Evolutionary conservation across 768 basidiomycete species (phyloP).

Genomic region (Boletus tylopilopsis): DNA sequence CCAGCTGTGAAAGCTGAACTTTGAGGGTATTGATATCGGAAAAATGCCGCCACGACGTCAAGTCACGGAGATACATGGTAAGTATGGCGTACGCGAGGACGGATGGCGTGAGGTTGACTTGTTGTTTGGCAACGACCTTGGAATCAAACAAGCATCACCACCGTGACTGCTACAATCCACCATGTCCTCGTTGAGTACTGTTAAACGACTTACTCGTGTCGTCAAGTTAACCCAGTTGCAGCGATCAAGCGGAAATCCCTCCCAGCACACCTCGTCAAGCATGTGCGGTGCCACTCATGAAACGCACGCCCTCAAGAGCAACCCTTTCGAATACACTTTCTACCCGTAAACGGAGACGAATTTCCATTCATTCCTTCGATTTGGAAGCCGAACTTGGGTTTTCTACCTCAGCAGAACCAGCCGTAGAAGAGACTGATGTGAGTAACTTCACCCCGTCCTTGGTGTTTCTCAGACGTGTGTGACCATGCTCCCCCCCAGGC

Average conservation of each 20-base stretch:
- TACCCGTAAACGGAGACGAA: slow-evolving; percentile 37
- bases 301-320: slow-evolving; percentile 36
- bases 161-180: not conserved
- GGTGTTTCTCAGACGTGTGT: not conserved
- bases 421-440: slow-evolving; percentile 28
- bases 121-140: slow-evolving; percentile 28
- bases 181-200: slow-evolving; percentile 34
- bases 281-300: slow-evolving; percentile 29
- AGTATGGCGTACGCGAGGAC: slow-evolving; percentile 2
- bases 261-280: slow-evolving; percentile 24
- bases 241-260: slow-evolving; percentile 23
- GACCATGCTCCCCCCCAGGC: slow-evolving; percentile 33
- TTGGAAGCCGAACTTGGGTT: slow-evolving; percentile 32
- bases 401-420: slow-evolving; percentile 11
- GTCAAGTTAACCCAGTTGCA: slow-evolving; percentile 18
- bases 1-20: not conserved
- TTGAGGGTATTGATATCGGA: not conserved
- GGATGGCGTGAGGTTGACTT: no score
- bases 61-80: not conserved
- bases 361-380: slow-evolving; percentile 39
- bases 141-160: slow-evolving; percentile 24
- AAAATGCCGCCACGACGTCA: not conserved
- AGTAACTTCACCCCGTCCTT: slow-evolving; percentile 17
- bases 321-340: slow-evolving; percentile 41
- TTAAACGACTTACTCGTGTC: slow-evolving; percentile 3